Evolutionary conservation across 1,139 yeast genomes (phyloP).

Genomic region (Protomyces inundatus): DNA sequence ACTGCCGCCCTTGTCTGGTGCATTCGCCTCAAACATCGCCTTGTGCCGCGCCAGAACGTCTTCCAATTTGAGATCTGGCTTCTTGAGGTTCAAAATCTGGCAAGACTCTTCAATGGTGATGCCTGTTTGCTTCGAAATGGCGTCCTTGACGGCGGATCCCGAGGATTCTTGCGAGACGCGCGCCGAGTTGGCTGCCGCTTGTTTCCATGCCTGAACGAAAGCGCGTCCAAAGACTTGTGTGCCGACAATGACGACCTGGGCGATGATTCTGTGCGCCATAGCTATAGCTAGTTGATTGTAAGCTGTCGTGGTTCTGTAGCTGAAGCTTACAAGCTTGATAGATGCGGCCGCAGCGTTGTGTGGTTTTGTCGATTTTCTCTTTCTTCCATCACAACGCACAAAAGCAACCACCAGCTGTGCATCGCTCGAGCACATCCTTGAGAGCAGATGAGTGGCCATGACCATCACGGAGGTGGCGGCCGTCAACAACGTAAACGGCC

Average conservation of each 20-base stretch:
- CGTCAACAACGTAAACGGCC: conserved; percentile 22
- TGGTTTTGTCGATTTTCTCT: neutral
- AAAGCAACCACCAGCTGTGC: neutral
- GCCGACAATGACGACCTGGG: conserved; percentile 83
- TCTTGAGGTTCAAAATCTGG: conserved; percentile 77
- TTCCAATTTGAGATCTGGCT: conserved; percentile 49
- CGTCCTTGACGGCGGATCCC: conserved; percentile 27
- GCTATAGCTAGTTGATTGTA: neutral
- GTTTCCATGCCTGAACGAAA: conserved; percentile 92
- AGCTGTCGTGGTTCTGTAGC: neutral
- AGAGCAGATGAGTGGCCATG: neutral
- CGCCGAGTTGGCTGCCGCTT: conserved; percentile 75
- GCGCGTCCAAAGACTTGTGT: conserved; percentile 95
- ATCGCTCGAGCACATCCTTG: neutral
- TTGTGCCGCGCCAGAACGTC: conserved; percentile 69
- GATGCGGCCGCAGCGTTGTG: neutral
- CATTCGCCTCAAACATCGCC: conserved; percentile 78
- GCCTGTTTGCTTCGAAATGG: conserved; percentile 30
- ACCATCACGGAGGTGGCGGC: conserved; percentile 10
- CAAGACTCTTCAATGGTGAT: conserved; percentile 80
- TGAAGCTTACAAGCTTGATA: neutral
- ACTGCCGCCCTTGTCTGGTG: conserved; percentile 90
- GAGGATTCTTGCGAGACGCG: conserved; percentile 41
- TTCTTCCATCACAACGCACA: neutral
- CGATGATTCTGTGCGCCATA: conserved; percentile 25